phyloP scores from a whole-genome alignment of 441 rosid genomes.

The Raphanus hybrid region DNA sequence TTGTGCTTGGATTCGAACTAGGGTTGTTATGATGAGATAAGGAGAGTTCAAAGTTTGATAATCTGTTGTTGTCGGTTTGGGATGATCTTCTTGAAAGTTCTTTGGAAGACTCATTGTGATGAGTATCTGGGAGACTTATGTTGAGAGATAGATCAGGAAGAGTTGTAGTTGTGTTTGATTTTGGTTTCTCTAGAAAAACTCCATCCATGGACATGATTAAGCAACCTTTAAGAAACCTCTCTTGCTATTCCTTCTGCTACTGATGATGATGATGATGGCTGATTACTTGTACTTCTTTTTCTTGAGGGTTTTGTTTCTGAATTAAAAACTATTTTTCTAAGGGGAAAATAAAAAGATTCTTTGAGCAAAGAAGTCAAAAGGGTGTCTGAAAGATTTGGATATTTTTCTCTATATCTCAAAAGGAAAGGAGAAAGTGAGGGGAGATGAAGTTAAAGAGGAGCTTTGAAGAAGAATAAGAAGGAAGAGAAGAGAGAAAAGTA shows the following conservation, averaged over 20 bases:
- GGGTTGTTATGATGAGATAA: conserved; percentile 53
- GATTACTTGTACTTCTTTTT: conserved; percentile 2
- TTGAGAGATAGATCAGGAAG: conserved; percentile 83
- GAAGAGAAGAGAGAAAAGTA: conserved; percentile 31
- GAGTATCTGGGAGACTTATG: conserved; percentile 67
- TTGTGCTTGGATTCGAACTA: conserved; percentile 17
- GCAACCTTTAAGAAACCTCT: conserved; percentile 20
- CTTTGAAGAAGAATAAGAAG: conserved; percentile 31
- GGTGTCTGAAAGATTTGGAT: conserved; percentile 43
- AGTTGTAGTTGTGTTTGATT: conserved; percentile 44
- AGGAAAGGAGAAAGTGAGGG: conserved; percentile 22
- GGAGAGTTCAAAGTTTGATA: conserved; percentile 64
- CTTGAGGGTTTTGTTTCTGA: conserved; percentile 29
- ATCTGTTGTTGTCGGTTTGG: conserved; percentile 35
- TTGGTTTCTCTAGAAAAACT: conserved; percentile 54
- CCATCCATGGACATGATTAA: conserved; percentile 60
- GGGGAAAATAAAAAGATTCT: conserved; percentile 29
- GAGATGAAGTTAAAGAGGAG: conserved; percentile 38
- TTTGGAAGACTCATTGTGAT: conserved; percentile 33
- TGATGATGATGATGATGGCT: not conserved
- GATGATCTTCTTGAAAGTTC: conserved; percentile 34
- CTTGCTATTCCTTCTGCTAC: not conserved
- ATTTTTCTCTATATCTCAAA: conserved; percentile 22
- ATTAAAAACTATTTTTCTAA: conserved; percentile 31
- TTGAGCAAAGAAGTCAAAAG: conserved; percentile 47